Percentiles rank a stretch among this genome's conserved stretches.
These are phyloP conservation scores for Ceratobasidium papillatum DNA, from an alignment of 1,284 basidiomycete genomes.

Conservation along the genomic window DNA sequence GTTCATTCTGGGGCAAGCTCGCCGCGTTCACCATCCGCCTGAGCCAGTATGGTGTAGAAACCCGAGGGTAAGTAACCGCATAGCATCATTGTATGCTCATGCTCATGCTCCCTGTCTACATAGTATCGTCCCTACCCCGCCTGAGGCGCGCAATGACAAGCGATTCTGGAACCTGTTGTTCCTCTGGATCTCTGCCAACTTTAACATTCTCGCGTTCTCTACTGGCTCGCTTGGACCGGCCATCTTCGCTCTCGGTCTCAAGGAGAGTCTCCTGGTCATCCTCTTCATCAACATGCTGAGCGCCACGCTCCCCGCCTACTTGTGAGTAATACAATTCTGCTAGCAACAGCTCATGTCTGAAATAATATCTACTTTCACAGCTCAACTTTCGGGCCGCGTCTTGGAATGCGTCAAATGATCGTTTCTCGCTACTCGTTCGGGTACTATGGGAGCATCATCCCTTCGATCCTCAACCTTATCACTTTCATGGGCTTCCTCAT, in stretches of 20 bases:
- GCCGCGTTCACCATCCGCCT: slow-evolving; percentile 35
- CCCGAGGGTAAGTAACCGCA: slow-evolving; percentile 22
- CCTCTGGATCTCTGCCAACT: slow-evolving; percentile 56
- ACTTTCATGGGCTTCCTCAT: slow-evolving; percentile 53
- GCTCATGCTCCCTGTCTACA: neutral
- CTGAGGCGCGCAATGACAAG: slow-evolving; percentile 64
- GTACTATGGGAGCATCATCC: slow-evolving; percentile 47
- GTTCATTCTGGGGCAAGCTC: slow-evolving; percentile 29
- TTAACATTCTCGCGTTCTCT: slow-evolving; percentile 51
- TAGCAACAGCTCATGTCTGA: neutral
- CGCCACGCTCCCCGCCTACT: slow-evolving; percentile 48
- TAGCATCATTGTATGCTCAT: neutral
- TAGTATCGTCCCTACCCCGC: slow-evolving; percentile 57
- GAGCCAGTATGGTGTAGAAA: slow-evolving; percentile 31
- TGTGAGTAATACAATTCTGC: slow-evolving; percentile 44
- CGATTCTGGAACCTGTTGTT: slow-evolving; percentile 78
- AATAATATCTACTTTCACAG: slow-evolving; percentile 48
- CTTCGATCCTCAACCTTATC: slow-evolving; percentile 50
- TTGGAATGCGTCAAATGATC: slow-evolving; percentile 54
- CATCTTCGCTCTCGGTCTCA: slow-evolving; percentile 50
- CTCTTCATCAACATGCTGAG: slow-evolving; percentile 55
- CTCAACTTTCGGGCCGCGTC: slow-evolving; percentile 52
- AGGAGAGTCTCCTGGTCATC: slow-evolving; percentile 52
- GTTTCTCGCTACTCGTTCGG: slow-evolving; percentile 53
- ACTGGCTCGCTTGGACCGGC: slow-evolving; percentile 52